Base-by-base conservation (phyloP, 768 basidiomycete species). In the Clitopilus passeckerianus region DNA sequence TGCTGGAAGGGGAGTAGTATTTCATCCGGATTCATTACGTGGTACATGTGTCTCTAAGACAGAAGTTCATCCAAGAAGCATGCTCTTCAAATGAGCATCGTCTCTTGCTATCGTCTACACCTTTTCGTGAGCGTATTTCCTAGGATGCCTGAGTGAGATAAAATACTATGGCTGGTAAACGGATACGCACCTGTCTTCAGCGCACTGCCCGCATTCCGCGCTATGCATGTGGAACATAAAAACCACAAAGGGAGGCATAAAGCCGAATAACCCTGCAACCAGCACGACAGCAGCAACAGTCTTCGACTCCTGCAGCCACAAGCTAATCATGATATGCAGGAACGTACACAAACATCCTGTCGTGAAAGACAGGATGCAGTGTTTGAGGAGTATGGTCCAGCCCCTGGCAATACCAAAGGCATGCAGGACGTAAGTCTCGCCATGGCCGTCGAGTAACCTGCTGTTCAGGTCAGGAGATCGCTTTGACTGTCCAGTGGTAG, bases 401-500 rank as follows among this genome's bases (percentile, higher is more conserved):
- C 66, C 64, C 5, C 61, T 52, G 7, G 66, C 66, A 20, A 67
- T 65, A 6, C 66, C 64, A 22, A 65, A 67, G 16, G 66, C 64
- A 20, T 62, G 61, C 22, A 67, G 60, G 14, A 65, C 57, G 20
- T 64, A 67, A 15, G 66, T 64, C 59, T 67, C 66, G 12, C 64
- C 66, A 6, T 67, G 60, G 1, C 61, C 66, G 15, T 63, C 61
- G 3, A 61, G n/a, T 9, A 67, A 18, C 7, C 43, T 61, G 15
- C 59, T 44, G 33, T 67, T 65, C 10, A 67, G 64, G 20, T 67
- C 64, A 1, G 43, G 14, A 16, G 62, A 22, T 16, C 59, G 56
- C 2, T 55, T 27, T 1, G 35, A 18, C 46, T 64, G 53, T n/a
- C 37, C 37, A 50, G n/a, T 16, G 12, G 46, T 23, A 3, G 46